phyloP scores from a whole-genome alignment of 2,329 filamentous ascomycete genomes.

The Fusarium metavorans region DNA sequence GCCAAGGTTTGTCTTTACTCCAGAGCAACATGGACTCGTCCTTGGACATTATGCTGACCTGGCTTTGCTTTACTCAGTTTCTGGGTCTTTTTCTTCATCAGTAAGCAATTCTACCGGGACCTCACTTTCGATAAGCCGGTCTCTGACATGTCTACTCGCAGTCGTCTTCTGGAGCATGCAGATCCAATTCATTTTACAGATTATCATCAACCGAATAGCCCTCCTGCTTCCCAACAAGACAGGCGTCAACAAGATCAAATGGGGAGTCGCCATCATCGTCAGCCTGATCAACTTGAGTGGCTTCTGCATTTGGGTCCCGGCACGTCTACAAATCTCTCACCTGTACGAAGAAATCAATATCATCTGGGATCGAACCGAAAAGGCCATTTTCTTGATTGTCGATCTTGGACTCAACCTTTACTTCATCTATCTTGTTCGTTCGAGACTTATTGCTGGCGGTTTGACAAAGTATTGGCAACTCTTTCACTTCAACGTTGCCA shows the following conservation, averaged over 20 bases:
- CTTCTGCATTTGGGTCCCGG: conserved; percentile 33
- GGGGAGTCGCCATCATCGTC: conserved; percentile 17
- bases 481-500: conserved; percentile 28
- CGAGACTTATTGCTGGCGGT: conserved; percentile 18
- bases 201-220: conserved; percentile 35
- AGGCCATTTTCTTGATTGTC: conserved; percentile 25
- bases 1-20: conserved; percentile 10
- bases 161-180: conserved; percentile 35
- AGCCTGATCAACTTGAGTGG: conserved; percentile 30
- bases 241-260: conserved; percentile 25
- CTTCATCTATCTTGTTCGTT: conserved; percentile 32
- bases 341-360: conserved; percentile 31
- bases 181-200: conserved; percentile 33
- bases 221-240: conserved; percentile 23
- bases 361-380: conserved; percentile 35
- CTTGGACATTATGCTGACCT: background rate
- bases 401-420: conserved; percentile 31
- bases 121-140: accelerated
- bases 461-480: conserved; percentile 26
- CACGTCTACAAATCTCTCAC: conserved; percentile 21
- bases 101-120: background rate
- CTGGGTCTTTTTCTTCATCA: conserved; percentile 36
- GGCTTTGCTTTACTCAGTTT: background rate
- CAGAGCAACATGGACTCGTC: background rate
- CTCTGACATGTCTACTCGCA: background rate